Evolutionary conservation across 805 yeast genomes (phyloP).

Genomic region (Schwanniomyces polymorphus): DNA sequence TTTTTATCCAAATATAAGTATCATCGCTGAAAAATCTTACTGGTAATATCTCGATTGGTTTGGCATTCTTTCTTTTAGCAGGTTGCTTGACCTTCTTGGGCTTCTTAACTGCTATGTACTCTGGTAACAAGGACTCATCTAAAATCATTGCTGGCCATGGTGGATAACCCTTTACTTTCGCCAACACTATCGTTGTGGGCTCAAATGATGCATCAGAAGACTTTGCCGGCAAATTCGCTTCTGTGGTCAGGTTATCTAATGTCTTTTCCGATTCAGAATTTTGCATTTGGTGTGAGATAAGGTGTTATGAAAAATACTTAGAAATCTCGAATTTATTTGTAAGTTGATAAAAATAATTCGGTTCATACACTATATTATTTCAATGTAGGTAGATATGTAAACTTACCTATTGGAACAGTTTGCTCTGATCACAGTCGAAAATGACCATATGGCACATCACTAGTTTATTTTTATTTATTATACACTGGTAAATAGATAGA

Average conservation of each 20-base stretch:
- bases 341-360: background rate
- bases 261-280: background rate
- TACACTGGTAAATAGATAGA: background rate
- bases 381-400: background rate
- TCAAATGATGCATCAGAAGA: background rate
- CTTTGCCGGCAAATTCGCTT: background rate
- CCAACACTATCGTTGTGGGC: constrained; percentile 45
- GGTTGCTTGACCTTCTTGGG: constrained; percentile 44
- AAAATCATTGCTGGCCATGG: constrained; percentile 91
- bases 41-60: constrained; percentile 32
- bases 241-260: background rate
- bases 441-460: too few species aligned
- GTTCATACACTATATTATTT: background rate
- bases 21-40: constrained; percentile 74
- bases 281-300: constrained; percentile 1
- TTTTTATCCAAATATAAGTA: constrained; percentile 66
- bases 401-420: too few species aligned
- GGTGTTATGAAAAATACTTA: background rate
- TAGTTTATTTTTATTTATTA: too few species aligned
- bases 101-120: constrained; percentile 46
- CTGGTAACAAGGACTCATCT: constrained; percentile 60
- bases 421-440: too few species aligned
- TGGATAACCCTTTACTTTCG: constrained; percentile 83
- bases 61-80: constrained; percentile 12
- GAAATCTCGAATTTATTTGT: background rate